phyloP scores from a whole-genome alignment of 805 yeast genomes.

The Clavispora asparagi region DNA sequence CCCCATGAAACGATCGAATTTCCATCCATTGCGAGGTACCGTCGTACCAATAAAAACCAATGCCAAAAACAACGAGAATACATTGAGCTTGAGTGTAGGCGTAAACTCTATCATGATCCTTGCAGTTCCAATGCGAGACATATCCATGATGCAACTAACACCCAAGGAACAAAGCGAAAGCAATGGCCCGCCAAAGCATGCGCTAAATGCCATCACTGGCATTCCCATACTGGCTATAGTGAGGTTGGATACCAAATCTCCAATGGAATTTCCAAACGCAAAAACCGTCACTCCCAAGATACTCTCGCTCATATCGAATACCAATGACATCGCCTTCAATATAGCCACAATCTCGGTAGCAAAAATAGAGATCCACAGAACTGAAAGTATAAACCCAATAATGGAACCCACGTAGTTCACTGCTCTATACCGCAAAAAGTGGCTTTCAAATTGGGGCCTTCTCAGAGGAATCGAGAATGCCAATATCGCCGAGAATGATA shows the following conservation, averaged over 20 bases:
- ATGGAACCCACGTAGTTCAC: constrained; percentile 29
- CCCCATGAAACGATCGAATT: constrained; percentile 32
- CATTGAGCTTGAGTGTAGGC: constrained; percentile 8
- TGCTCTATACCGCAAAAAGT: constrained; percentile 3
- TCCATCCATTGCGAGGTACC: constrained; percentile 22
- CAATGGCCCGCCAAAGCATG: constrained; percentile 92
- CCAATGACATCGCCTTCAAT: constrained; percentile 55
- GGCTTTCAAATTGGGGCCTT: constrained; percentile 5
- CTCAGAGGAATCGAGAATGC: neutral
- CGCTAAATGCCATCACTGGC: constrained; percentile 89
- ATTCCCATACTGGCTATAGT: constrained; percentile 78
- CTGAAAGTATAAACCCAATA: constrained; percentile 61
- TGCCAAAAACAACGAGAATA: constrained; percentile 8
- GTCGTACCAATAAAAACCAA: constrained; percentile 6
- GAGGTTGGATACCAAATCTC: constrained; percentile 80
- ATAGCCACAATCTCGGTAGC: constrained; percentile 68
- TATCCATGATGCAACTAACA: constrained; percentile 33
- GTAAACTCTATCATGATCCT: constrained; percentile 10
- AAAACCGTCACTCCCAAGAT: constrained; percentile 82
- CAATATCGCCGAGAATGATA: neutral
- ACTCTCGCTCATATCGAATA: constrained; percentile 64
- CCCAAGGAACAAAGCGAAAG: constrained; percentile 81
- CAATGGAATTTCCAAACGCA: constrained; percentile 89
- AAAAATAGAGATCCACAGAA: constrained; percentile 63
- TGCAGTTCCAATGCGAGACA: constrained; percentile 4